phyloP scores from a whole-genome alignment of 2,329 filamentous ascomycete genomes.

The Chalara sp. region DNA sequence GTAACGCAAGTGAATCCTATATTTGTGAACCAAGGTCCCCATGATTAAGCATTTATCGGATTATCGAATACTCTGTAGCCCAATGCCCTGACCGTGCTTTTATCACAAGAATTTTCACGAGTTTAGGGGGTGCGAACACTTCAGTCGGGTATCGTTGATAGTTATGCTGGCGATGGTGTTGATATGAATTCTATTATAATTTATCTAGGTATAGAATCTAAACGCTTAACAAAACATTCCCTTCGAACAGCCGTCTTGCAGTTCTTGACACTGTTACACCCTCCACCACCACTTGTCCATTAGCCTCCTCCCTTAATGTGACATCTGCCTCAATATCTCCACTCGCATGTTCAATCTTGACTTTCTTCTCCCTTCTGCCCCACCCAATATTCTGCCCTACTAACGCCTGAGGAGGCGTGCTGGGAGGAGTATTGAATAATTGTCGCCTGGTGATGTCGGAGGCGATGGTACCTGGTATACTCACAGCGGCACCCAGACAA shows the following conservation, averaged over 20 bases:
- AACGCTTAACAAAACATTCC: slow-evolving; percentile 3
- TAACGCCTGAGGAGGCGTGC: no score
- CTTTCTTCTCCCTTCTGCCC: slow-evolving; percentile 1
- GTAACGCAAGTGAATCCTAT: no score
- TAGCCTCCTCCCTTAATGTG: slow-evolving; percentile 6
- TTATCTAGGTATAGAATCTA: not conserved
- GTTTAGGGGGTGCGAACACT: no score
- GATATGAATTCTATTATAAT: no score
- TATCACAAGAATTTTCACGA: no score
- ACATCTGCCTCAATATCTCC: slow-evolving; percentile 25
- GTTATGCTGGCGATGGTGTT: no score
- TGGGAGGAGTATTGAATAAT: not conserved
- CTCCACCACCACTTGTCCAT: not conserved
- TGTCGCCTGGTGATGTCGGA: slow-evolving; percentile 11
- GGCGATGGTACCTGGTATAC: slow-evolving; percentile 33
- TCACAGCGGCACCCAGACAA: slow-evolving; percentile 38
- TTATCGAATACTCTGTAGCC: no score
- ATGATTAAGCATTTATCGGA: no score
- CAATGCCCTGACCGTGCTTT: no score
- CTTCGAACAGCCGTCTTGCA: slow-evolving; percentile 6
- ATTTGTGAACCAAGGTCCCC: no score
- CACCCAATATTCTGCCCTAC: no score
- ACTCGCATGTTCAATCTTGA: slow-evolving; percentile 24
- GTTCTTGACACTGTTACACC: slow-evolving; percentile 5
- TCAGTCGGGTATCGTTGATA: no score